Percentiles rank a stretch among this genome's conserved stretches.
Conservation (phyloP, 805 yeast genomes). For the Lachancea kluyveri region DNA sequence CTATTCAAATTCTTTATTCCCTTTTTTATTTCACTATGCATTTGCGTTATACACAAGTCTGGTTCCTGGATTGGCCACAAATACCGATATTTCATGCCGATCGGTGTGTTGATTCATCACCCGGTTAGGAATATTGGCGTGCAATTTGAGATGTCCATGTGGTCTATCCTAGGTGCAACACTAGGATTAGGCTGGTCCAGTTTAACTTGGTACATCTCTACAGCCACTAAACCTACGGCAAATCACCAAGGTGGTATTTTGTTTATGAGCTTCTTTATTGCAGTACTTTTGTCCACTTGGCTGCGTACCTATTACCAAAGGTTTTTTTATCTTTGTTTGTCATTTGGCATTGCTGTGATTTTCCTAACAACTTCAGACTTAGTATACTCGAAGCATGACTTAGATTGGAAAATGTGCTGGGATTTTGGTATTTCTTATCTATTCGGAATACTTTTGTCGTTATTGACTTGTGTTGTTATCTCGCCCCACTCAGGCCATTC, state of each 20-base stretch:
- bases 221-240: slow-evolving; percentile 35
- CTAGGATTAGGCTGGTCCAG: slow-evolving; percentile 42
- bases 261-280: slow-evolving; percentile 36
- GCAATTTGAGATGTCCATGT: slow-evolving; percentile 39
- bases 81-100: slow-evolving; percentile 35
- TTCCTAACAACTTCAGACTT: slow-evolving; percentile 30
- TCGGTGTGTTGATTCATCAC: slow-evolving; percentile 40
- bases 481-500: slow-evolving; percentile 39
- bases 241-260: slow-evolving; percentile 42
- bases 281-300: slow-evolving; percentile 36
- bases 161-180: slow-evolving; percentile 35
- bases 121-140: slow-evolving; percentile 42
- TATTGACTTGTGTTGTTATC: slow-evolving; percentile 30
- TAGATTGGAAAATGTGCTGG: slow-evolving; percentile 34
- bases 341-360: slow-evolving; percentile 34
- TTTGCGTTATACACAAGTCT: slow-evolving; percentile 34
- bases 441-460: slow-evolving; percentile 36
- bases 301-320: slow-evolving; percentile 36
- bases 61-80: slow-evolving; percentile 39
- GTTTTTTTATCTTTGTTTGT: slow-evolving; percentile 32
- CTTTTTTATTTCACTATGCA: slow-evolving; percentile 33
- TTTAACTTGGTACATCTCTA: slow-evolving; percentile 37
- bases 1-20: slow-evolving; percentile 34
- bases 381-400: slow-evolving; percentile 11
- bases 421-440: slow-evolving; percentile 40